A percentile compares a stretch with the other conserved stretches of the same genome.
Conservation (phyloP, 371 early-diverging fungal species). For the Choanephora cucurbitarum region DNA sequence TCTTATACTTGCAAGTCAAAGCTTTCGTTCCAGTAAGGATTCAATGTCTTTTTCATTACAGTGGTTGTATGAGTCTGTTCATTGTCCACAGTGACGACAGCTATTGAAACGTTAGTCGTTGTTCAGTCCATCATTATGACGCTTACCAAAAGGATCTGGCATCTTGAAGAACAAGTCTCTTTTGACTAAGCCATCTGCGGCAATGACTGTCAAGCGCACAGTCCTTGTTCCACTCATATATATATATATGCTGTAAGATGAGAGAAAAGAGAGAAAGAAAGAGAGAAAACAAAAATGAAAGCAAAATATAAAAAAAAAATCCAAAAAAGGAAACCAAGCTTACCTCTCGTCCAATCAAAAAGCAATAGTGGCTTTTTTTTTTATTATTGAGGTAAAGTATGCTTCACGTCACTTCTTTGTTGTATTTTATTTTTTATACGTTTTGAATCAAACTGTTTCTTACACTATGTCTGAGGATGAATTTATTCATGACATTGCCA, state of each 20-base stretch:
- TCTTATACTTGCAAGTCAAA: slow-evolving; percentile 63
- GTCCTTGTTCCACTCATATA: slow-evolving; percentile 31
- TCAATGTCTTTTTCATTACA: slow-evolving; percentile 74
- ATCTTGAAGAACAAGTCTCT: slow-evolving; percentile 79
- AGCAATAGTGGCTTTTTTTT: slow-evolving; percentile 8
- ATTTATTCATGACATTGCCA: slow-evolving; percentile 60
- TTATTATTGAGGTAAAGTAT: not conserved
- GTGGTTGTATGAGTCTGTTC: slow-evolving; percentile 82
- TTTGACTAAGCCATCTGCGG: slow-evolving; percentile 90
- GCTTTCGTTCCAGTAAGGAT: slow-evolving; percentile 85
- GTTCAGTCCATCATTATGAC: slow-evolving; percentile 32
- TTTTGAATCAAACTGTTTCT: too few relatives aligned
- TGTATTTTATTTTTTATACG: not conserved
- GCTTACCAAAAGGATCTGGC: slow-evolving; percentile 68
- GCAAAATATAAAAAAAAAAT: not conserved
- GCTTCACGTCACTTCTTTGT: slow-evolving; percentile 2
- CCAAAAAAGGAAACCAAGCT: not conserved
- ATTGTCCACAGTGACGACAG: slow-evolving; percentile 89
- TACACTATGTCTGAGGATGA: slow-evolving; percentile 34
- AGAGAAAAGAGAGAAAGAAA: slow-evolving; percentile 2
- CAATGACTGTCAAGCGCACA: slow-evolving; percentile 72
- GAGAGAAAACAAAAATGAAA: slow-evolving; percentile 9
- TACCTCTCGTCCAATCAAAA: not conserved
- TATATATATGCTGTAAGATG: too few relatives aligned
- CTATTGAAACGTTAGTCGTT: too few relatives aligned